These are phyloP conservation scores for Fusarium circinatum DNA, from an alignment of 2,329 filamentous ascomycete species.

Conservation along the genomic window DNA sequence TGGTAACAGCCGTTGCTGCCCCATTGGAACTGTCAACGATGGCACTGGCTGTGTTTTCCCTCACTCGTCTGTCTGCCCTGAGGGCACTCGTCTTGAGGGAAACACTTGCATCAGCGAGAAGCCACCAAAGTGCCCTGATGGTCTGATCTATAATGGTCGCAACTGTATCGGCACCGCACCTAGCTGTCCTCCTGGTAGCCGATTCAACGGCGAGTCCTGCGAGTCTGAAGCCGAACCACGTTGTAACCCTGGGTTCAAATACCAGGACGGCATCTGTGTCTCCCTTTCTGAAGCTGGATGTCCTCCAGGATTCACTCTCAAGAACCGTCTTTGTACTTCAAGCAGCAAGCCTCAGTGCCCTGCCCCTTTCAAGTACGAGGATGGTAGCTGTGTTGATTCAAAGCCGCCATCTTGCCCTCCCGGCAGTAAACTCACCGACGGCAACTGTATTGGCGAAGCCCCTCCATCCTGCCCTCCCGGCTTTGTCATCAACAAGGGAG, in stretches of 20 bases:
- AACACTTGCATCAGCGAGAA: conserved; percentile 20
- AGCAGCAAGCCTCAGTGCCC: not conserved
- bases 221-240: not conserved
- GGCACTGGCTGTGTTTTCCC: conserved; percentile 28
- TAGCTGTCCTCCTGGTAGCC: not conserved
- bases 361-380: not conserved
- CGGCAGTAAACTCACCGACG: not conserved
- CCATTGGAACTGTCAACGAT: conserved; percentile 27
- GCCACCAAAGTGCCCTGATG: conserved; percentile 1
- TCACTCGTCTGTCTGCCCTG: conserved; percentile 20
- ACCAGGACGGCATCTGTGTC: not conserved
- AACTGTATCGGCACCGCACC: not conserved
- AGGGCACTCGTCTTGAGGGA: conserved; percentile 17
- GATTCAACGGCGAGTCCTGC: conserved; percentile 22
- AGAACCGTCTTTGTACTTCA: conserved; percentile 19
- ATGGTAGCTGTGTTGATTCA: conserved; percentile 3
- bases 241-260: conserved; percentile 1
- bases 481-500: not conserved
- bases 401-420: not conserved
- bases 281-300: not conserved
- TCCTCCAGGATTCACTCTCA: conserved; percentile 17
- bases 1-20: conserved; percentile 17
- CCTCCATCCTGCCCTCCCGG: not conserved
- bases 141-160: conserved; percentile 8
- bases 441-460: not conserved